Conservation (phyloP, 2,329 filamentous ascomycete species). For the Fusarium avenaceum region DNA sequence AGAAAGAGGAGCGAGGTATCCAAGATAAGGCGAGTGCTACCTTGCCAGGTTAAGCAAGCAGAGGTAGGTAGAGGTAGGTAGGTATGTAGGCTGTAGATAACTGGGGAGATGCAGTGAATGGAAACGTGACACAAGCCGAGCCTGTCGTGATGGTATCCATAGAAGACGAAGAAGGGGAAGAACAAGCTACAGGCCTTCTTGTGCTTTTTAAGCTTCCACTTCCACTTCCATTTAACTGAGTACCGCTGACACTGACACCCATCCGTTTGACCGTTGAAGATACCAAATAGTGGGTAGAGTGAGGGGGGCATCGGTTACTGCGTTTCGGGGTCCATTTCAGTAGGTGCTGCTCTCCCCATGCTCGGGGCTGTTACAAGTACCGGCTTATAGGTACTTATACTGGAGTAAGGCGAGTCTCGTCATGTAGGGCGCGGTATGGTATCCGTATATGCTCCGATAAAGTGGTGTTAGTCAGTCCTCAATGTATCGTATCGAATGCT, state of each 20-base stretch:
- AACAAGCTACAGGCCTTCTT: not conserved
- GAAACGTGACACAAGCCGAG: slow-evolving; percentile 15
- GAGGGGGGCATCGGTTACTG: too few relatives aligned
- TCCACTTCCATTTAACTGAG: not conserved
- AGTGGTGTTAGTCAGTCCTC: too few relatives aligned
- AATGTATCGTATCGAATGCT: too few relatives aligned
- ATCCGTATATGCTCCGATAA: not conserved
- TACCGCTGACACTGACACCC: not conserved
- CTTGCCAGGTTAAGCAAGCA: slow-evolving; percentile 13
- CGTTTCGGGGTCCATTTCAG: too few relatives aligned
- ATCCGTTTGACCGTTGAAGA: not conserved
- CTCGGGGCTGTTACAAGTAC: too few relatives aligned
- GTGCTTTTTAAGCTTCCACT: too few relatives aligned
- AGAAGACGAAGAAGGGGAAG: not conserved
- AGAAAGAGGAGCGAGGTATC: not conserved
- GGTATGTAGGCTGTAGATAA: not conserved
- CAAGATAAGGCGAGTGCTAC: slow-evolving; percentile 30
- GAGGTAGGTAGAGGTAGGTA: not conserved
- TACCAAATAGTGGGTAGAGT: too few relatives aligned
- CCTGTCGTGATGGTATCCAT: slow-evolving; percentile 12
- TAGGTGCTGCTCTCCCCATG: too few relatives aligned
- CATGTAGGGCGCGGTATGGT: not conserved
- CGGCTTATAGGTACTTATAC: too few relatives aligned
- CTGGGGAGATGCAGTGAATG: not conserved
- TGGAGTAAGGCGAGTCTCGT: not conserved